Evolutionary conservation across 139 green algal genomes (phyloP), one percentile per base, ranked within the genome.

Genomic region (Choricystis sp.): DNA sequence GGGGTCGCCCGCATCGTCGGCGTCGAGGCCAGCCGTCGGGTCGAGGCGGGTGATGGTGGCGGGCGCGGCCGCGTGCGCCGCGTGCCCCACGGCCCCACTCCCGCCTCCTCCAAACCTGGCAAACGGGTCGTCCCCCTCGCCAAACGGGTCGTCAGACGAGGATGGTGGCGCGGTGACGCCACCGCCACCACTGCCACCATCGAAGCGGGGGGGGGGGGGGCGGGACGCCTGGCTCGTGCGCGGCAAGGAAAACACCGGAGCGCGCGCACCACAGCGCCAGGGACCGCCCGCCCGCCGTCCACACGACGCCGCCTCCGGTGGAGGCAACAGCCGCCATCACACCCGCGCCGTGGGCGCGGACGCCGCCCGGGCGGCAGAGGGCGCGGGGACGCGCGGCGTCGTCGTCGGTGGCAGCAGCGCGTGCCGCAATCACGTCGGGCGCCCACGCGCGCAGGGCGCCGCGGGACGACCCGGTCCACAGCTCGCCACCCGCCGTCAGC

Each of bases 401-500:
- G 40, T 16, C 9, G 40, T 16, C 40, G 40, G 9, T 9, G 40
- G 40, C 40, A 16, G 40, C 40, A 9, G 16, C 40, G 9, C 16
- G 9, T 52, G 9, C 40, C 40, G 40, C 40, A 9, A 9, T 52
- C 9, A 52, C 40, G 40, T 16, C 40, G 40, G 40, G 9, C 40
- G 40, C 40, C n/a, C 81, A 88, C 2, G 68, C 59, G 1, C 82
- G 67, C 22, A 90, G 56, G 48, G 69, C 66, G 31, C 83, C 83
- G 5, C 67, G 66, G 19, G 66, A 72, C 16, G 64, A 76, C n/a
- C 69, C 83, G 3, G 75, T 87, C 83, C 81, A 89, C 57, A 90
- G 69, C 4, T 86, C 75, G n/a, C 83, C 83, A 65, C 70, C 73
- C 0, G 69, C 57, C 1, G 67, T 78, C 22, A 77, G 30, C 23